phyloP scores from a whole-genome alignment of 1,139 yeast genomes.

The Yamadazyma mexicana region DNA sequence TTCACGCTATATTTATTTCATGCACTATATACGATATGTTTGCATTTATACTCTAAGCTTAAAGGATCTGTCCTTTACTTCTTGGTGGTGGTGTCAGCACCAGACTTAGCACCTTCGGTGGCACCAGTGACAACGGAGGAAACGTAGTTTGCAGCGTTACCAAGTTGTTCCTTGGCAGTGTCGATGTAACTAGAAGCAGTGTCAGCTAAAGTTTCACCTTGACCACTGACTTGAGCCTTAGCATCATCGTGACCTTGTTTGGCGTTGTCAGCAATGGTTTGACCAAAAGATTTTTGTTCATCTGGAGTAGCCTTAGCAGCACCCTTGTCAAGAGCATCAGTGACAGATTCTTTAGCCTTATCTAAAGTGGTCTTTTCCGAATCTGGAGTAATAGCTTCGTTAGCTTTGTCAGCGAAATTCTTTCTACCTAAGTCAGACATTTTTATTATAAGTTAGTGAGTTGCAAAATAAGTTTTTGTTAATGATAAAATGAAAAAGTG shows the following conservation, averaged over 20 bases:
- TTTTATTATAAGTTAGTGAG: constrained; percentile 5
- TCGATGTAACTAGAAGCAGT: constrained; percentile 63
- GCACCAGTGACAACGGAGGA: constrained; percentile 62
- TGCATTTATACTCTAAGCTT: background rate
- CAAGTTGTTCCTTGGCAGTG: constrained; percentile 59
- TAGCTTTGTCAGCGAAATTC: constrained; percentile 63
- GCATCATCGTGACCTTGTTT: constrained; percentile 54
- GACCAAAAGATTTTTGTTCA: constrained; percentile 64
- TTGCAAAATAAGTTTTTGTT: background rate
- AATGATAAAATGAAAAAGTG: background rate
- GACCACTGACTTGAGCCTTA: constrained; percentile 28
- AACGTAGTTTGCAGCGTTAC: constrained; percentile 63
- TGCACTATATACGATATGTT: too few relatives aligned
- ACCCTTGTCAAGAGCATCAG: constrained; percentile 63
- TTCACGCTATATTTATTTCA: too few relatives aligned
- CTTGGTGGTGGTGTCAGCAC: constrained; percentile 31
- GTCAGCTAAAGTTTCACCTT: constrained; percentile 45
- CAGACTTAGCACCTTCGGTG: constrained; percentile 53
- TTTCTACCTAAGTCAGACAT: constrained; percentile 86
- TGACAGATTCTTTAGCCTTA: constrained; percentile 69
- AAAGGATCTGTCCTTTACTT: too few relatives aligned
- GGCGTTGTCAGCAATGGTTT: constrained; percentile 60
- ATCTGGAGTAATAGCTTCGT: constrained; percentile 73
- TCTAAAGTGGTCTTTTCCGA: constrained; percentile 63
- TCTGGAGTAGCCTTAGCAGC: constrained; percentile 64